Base-by-base conservation (phyloP, 2,329 filamentous ascomycete species). In the Colletotrichum sojae region DNA sequence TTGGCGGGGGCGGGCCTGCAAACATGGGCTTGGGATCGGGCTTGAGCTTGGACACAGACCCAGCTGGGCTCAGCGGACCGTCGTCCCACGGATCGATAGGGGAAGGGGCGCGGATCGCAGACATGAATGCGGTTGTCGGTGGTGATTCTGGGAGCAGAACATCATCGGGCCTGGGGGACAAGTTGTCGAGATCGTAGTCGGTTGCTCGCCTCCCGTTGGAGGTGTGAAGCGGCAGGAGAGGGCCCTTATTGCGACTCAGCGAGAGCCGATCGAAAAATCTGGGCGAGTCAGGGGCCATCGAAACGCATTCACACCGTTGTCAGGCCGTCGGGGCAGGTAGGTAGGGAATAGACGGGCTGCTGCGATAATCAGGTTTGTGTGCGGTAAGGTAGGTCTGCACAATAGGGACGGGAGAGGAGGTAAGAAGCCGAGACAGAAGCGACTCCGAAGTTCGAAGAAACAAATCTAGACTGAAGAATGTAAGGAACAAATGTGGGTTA, bases 1-100 rank as follows among this genome's bases (percentile, higher is more conserved):
- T 87, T 4, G 86, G 86, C 1, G 86, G 84, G 0, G 86, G 86
- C 0, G 86, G 85, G 1, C 85, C 84, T 2, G 78, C 74, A 65
- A 87, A 88, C 52, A 87, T 78, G 3, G 77, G 69, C 13, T 75
- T 79, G 9, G 77, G 69, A 12, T 75, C 78, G 9, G 72, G 72
- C 56, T 75, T 79, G 22, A 69, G 70, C 61, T 78, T 79, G 6
- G 79, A 78, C 10, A 77, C 71, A 1, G 81, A 80, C 13, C 73
- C 76, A 6, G 71, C 70, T 31, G 74, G 76, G 70, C 75, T 80
- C 13, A 52, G 15, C 4, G 45, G 54, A 56, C 70, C 45, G 13
- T 61, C 54, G 16, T 66, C 54, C 69, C 69, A 72, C 15, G 62
- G 61, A 15, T 60, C 65, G 15, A n/a, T 36, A 22, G 62, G 65